Evolutionary conservation across 306 rosid genomes (phyloP), one percentile per base, ranked within the genome.

Genomic region (Prosopis cineraria): DNA sequence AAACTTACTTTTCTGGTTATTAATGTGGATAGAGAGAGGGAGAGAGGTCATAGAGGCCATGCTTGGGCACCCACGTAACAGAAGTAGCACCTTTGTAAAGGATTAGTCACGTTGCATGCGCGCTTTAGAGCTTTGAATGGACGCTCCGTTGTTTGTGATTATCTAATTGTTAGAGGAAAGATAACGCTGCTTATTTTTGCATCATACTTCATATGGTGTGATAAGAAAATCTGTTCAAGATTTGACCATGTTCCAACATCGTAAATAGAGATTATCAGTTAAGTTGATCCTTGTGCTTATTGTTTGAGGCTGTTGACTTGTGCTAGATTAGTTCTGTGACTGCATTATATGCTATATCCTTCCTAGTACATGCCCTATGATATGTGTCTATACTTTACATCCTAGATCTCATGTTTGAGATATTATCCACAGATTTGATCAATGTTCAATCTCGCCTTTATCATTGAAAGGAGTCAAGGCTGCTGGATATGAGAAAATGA

Each of bases 401-500:
- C 43, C 30, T 37, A 13, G 22, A 67, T 75, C 70, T 88, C 78
- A 79, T 63, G 76, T 50, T 71, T 75, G 39, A 41, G 72, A 76
- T 65, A 78, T 78, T 58, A 78, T 80, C 60, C 25, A 68, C 90
- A 95, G 99, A 68, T 95, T 95, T 22, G 99, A 95, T 59, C 88
- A 93, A 55, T 89, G 92, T 86, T 72, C 96, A 3, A 53, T 95
- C 44, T 89, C 98, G 34, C 96, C 89, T 2, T 75, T 88, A 37
- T 91, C 99, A 59, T 81, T 95, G 59, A 95, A 93, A 83, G 99
- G 89, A 81, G 86, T 91, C 80, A 95, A 91, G 87, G 98, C 89
- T 77, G 96, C 89, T 63, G 99, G 99, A 70, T 95, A 88, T 81
- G 98, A 88, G 86, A 95, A 90, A 81, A 89, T 95, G 99, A 95